Percentiles rank a stretch among this genome's conserved stretches.
Evolutionary conservation across 2,329 filamentous ascomycete species (phyloP).

Genomic region (Colletotrichum sp.): DNA sequence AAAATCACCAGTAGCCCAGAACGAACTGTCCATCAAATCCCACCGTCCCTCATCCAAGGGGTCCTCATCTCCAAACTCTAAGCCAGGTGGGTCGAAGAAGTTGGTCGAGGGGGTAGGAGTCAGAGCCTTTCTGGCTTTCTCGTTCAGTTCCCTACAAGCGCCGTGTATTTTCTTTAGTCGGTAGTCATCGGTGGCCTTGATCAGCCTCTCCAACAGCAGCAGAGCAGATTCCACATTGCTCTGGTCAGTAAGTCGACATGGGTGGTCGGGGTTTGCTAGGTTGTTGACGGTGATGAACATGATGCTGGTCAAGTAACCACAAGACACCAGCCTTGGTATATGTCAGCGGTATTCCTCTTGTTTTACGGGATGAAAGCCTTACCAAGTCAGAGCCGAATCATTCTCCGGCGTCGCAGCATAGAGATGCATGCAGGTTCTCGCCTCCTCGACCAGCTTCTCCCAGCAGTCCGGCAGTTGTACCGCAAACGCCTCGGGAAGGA

Average conservation of each 20-base stretch:
- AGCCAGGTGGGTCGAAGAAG: background rate
- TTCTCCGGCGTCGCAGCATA: constrained; percentile 1
- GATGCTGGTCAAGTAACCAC: constrained; percentile 11
- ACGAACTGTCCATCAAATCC: background rate
- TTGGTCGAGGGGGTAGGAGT: background rate
- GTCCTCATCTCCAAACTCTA: constrained; percentile 6
- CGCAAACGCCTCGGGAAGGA: background rate
- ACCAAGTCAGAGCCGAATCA: constrained; percentile 14
- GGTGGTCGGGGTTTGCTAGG: background rate
- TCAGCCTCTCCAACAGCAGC: background rate
- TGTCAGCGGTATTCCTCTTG: background rate
- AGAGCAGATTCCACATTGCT: constrained; percentile 10
- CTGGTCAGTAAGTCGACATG: background rate
- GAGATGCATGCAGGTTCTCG: constrained; percentile 13
- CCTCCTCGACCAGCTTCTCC: background rate
- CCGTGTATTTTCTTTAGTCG: background rate
- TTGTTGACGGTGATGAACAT: constrained; percentile 19
- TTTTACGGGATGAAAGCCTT: accelerated
- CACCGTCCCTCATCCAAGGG: background rate
- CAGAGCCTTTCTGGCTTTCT: background rate
- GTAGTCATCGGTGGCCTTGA: constrained; percentile 1
- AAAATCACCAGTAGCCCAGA: background rate
- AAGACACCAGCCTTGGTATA: background rate
- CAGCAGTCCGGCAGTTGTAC: background rate
- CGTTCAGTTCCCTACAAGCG: constrained; percentile 8